Evolutionary conservation across 2,329 filamentous ascomycete species (phyloP).

Genomic region (Aspergillus sp.): DNA sequence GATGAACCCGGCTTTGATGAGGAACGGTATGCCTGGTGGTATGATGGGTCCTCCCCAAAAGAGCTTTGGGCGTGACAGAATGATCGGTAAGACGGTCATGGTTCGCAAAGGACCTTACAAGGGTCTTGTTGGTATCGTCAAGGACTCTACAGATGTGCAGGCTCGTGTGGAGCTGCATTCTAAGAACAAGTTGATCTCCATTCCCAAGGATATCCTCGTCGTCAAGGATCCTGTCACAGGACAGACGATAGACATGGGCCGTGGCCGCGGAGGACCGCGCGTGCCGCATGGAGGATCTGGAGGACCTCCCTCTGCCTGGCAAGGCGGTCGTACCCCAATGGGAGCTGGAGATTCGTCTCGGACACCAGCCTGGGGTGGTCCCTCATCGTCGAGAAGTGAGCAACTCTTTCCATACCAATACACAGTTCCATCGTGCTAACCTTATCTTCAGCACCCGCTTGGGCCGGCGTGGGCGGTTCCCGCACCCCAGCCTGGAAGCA

Average conservation of each 20-base stretch:
- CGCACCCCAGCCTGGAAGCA: constrained; percentile 59
- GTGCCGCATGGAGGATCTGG: constrained; percentile 52
- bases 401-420: constrained; percentile 23
- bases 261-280: constrained; percentile 46
- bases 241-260: constrained; percentile 71
- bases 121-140: constrained; percentile 90
- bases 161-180: constrained; percentile 92
- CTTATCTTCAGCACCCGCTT: constrained; percentile 41
- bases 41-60: constrained; percentile 67
- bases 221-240: constrained; percentile 82
- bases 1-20: constrained; percentile 89
- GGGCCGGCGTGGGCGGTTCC: constrained; percentile 47
- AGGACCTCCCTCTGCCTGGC: constrained; percentile 58
- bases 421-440: constrained; percentile 24
- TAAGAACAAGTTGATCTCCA: constrained; percentile 86
- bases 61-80: constrained; percentile 72
- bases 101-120: constrained; percentile 88
- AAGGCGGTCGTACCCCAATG: constrained; percentile 69
- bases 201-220: constrained; percentile 77
- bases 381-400: constrained; percentile 63
- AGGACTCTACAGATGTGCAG: constrained; percentile 83
- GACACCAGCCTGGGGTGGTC: constrained; percentile 73
- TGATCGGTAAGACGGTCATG: constrained; percentile 88
- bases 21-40: constrained; percentile 58
- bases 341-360: constrained; percentile 62